Evolutionary conservation across 441 rosid species (phyloP), one percentile per base, ranked within the genome.

Genomic region (Jatropha multifida): DNA sequence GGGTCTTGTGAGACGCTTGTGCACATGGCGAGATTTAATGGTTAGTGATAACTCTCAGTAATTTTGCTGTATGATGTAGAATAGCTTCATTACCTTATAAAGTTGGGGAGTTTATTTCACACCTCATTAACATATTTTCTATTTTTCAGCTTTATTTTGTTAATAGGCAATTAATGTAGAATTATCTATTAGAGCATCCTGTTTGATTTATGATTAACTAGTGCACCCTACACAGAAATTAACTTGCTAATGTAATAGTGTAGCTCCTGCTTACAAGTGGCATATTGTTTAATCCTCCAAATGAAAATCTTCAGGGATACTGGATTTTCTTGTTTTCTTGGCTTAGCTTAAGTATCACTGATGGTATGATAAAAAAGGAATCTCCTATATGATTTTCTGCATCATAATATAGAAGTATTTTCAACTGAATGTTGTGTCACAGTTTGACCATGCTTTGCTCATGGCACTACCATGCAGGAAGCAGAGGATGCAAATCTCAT

Each of bases 1-100:
- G 89, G 93, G 89, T 83, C 83, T 87, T 74, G 93, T 95, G 71
- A 88, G 95, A 80, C 81, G 89, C 74, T 65, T 95, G 68, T 95
- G 98, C 79, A 84, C 90, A 65, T 93, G 99, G 99, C 90, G 99
- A 83, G 99, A 95, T 76, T 75, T 93, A 77, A 95, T 93, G 97
- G 98, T 92, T 59, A 86, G 94, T 85, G 60, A 59, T 69, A 40
- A 63, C 52, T 72, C 20, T 65, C 64, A 48, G 41, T 15, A 62
- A 48, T 60, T 60, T 76, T 52, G 2, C 77, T 61, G 49, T 37
- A 23, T 70, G 56, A 59, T 62, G 55, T 46, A 65, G 71, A 68
- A 71, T 68, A 44, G 52, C 69, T 73, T 77, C 38, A n/a, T 17
- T 62, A 20, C 11, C 55, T 23, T 26, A n/a, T 69, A 41, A 61